phyloP scores from a whole-genome alignment of 2,329 filamentous ascomycete species.

The Penicillium crustosum region DNA sequence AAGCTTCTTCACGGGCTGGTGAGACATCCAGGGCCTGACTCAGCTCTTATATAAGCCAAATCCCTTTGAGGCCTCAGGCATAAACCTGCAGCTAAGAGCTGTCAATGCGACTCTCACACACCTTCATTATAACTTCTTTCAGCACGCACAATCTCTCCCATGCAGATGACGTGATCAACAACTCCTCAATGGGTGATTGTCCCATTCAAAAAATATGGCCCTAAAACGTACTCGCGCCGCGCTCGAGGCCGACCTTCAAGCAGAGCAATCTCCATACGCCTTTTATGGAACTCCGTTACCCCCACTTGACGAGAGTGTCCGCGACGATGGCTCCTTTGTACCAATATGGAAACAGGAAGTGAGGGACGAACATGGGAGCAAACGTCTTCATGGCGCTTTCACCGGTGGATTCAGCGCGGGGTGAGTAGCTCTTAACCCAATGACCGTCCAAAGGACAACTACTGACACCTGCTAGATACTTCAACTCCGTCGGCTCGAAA shows the following conservation, averaged over 20 bases:
- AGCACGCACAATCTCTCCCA: neutral
- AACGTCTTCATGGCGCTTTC: slow-evolving; percentile 92
- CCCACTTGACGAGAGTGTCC: slow-evolving; percentile 68
- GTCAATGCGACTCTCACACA: neutral
- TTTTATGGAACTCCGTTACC: slow-evolving; percentile 84
- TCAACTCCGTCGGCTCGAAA: slow-evolving; percentile 96
- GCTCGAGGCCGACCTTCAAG: slow-evolving; percentile 72
- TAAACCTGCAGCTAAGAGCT: neutral
- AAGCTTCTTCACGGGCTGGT: too few relatives aligned
- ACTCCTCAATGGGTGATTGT: slow-evolving; percentile 2
- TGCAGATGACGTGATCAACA: slow-evolving; percentile 8
- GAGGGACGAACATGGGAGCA: slow-evolving; percentile 84
- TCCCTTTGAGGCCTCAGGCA: neutral
- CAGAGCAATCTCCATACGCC: slow-evolving; percentile 70
- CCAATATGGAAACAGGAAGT: slow-evolving; percentile 99
- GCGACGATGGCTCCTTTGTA: slow-evolving; percentile 88
- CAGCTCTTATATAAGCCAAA: neutral
- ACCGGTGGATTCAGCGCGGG: slow-evolving; percentile 96
- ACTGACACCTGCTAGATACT: slow-evolving; percentile 66
- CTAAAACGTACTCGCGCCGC: slow-evolving; percentile 75
- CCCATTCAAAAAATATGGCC: slow-evolving; percentile 56
- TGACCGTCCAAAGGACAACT: neutral
- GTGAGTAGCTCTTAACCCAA: slow-evolving; percentile 51
- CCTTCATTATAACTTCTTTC: neutral
- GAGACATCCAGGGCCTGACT: neutral